A percentile compares a stretch with the other conserved stretches of the same genome.
phyloP scores from a whole-genome alignment of 805 yeast genomes.

The Starmerella scarabaei region DNA sequence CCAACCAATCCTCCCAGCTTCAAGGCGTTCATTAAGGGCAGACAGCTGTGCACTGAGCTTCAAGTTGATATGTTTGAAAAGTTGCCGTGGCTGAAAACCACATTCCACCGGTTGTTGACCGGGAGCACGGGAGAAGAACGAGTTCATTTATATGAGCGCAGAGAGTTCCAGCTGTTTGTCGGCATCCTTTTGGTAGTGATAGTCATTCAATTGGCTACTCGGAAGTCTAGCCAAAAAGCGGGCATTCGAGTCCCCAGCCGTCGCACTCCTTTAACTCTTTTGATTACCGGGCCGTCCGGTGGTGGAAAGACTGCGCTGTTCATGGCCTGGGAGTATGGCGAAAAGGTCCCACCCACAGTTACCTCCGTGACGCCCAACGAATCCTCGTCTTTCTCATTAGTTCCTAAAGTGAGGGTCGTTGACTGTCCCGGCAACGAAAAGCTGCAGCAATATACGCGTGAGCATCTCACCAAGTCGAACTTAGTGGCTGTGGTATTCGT shows the following conservation, averaged over 20 bases:
- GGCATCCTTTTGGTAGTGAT: too few species aligned
- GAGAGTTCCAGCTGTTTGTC: too few species aligned
- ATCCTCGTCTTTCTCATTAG: background rate
- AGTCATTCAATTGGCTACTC: too few species aligned
- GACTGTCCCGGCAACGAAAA: constrained; percentile 88
- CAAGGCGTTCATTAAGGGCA: too few species aligned
- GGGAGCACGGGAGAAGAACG: too few species aligned
- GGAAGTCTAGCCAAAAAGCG: too few species aligned
- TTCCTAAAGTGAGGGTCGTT: constrained; percentile 30
- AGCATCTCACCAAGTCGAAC: constrained; percentile 35
- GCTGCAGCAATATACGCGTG: constrained; percentile 43
- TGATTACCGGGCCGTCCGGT: constrained; percentile 51
- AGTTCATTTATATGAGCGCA: too few species aligned
- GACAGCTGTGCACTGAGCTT: too few species aligned
- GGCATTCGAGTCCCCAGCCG: background rate
- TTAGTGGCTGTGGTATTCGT: constrained; percentile 53
- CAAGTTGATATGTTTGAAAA: too few species aligned
- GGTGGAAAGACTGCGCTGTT: constrained; percentile 57
- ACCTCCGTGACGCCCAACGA: constrained; percentile 15
- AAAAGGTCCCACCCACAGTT: constrained; percentile 7
- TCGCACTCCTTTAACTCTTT: constrained; percentile 38
- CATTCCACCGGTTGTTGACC: too few species aligned
- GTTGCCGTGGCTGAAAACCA: too few species aligned
- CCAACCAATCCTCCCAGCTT: too few species aligned
- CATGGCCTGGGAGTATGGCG: constrained; percentile 19